These are phyloP conservation scores for Boletus bicolor DNA, from an alignment of 768 basidiomycete genomes.

Conservation along the genomic window DNA sequence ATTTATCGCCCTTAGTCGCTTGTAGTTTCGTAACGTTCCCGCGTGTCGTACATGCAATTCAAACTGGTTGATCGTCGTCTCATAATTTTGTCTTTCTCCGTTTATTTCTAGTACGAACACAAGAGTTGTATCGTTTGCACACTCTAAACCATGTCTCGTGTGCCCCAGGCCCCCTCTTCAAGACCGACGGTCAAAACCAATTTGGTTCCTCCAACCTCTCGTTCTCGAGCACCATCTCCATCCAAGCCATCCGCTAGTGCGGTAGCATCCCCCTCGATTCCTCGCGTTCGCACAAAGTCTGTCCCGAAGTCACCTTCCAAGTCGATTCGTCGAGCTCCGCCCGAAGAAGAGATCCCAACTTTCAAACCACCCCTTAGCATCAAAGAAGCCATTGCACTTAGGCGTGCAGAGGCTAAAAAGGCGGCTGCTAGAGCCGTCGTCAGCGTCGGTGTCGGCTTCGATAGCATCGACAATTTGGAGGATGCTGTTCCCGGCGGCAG, in stretches of 20 bases:
- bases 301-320: slow-evolving; percentile 36
- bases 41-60: neutral
- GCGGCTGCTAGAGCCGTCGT: slow-evolving; percentile 27
- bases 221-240: slow-evolving; percentile 30
- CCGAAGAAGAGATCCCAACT: slow-evolving; percentile 26
- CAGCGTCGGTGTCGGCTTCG: slow-evolving; percentile 29
- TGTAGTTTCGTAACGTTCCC: slow-evolving; percentile 20
- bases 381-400: slow-evolving; percentile 76
- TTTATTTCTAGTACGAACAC: slow-evolving; percentile 7
- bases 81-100: neutral
- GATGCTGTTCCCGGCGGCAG: slow-evolving; percentile 40
- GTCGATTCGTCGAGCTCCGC: slow-evolving; percentile 21
- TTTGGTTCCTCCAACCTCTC: slow-evolving; percentile 28
- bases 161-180: slow-evolving; percentile 36
- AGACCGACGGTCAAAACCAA: slow-evolving; percentile 31
- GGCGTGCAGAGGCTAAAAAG: slow-evolving; percentile 76
- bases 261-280: slow-evolving; percentile 23
- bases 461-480: slow-evolving; percentile 43
- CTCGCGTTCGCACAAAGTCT: slow-evolving; percentile 38
- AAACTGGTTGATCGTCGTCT: neutral
- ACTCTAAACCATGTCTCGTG: slow-evolving; percentile 36
- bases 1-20: neutral
- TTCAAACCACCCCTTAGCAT: slow-evolving; percentile 46
- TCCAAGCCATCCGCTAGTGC: slow-evolving; percentile 30
- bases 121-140: neutral